Base-by-base conservation (phyloP, 202 grass and related monocot genomes). In the Schoenoplectus tabernaemontani region DNA sequence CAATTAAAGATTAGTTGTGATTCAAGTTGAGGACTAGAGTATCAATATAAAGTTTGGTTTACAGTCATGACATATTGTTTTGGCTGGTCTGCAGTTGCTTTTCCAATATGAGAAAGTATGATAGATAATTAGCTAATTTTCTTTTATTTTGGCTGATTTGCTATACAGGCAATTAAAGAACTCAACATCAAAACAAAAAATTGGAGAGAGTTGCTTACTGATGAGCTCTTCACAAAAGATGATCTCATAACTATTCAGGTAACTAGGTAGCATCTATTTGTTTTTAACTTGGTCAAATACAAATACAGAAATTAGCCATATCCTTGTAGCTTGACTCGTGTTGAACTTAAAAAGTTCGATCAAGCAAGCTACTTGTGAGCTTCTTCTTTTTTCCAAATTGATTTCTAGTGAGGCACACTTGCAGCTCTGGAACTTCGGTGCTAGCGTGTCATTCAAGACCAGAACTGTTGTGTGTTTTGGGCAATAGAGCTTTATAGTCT, bases 241-340 rank as follows among this genome's bases (percentile, higher is more conserved):
- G 94, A 97, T 78, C 86, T 97, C 75, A 87, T 97, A 88, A 97
- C 91, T 46, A 97, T 97, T 84, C 91, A 97, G 89, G 94, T 97
- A 88, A 56, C 28, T 78, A 22, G 69, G 60, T 36, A 16, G 0
- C 56, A 59, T 23, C 76, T 78, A 43, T 9, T 81, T 67, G 58
- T 38, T 61, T 84, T 36, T 82, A 20, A 20, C 64, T 59, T 85
- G 20, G 42, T n/a, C 20, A 36, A 17, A 64, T 2, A 4, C 77
- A 24, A 51, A 13, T 64, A 63, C 16, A 64, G 37, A 19, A 50
- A 30, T 63, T 3, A 17, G 5, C 73, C 46, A 20, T 77, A 57
- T 39, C 50, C 12, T 60, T 3, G 43, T 10, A 71, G 67, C 32
- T 38, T 38, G 2, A 6, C 60, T 64, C 33, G n/a, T 37, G 4